Conservation (phyloP, 2,329 filamentous ascomycete genomes). For the Colletotrichum sp. region DNA sequence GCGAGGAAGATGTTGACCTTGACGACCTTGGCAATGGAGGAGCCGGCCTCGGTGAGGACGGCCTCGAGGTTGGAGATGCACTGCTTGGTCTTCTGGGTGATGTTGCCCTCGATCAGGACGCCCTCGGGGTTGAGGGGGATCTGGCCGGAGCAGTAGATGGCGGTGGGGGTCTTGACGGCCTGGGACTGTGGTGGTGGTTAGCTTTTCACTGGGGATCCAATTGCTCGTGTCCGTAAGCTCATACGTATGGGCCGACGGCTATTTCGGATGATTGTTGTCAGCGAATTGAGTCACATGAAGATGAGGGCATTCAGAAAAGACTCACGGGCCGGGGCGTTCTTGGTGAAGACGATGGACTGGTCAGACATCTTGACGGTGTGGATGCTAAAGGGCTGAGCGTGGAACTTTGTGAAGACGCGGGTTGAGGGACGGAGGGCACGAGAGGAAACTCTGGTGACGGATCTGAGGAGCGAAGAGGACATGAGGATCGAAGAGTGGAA, state of each 20-base stretch:
- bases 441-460: constrained; percentile 17
- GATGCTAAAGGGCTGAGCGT: not conserved
- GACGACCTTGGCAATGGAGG: constrained; percentile 78
- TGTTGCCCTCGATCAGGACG: constrained; percentile 60
- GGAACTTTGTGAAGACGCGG: not conserved
- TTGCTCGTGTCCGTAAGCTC: constrained; percentile 25
- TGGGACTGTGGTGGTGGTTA: constrained; percentile 54
- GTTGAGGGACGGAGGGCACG: not conserved
- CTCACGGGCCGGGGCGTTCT: constrained; percentile 64
- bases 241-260: constrained; percentile 70
- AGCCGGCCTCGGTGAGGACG: constrained; percentile 82
- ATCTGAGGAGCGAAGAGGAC: constrained; percentile 17
- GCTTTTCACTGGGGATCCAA: not conserved
- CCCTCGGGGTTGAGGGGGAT: constrained; percentile 70
- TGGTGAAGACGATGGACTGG: constrained; percentile 56
- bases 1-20: constrained; percentile 92
- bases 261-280: not conserved
- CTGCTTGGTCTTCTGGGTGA: constrained; percentile 65
- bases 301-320: constrained; percentile 17
- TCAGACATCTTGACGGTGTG: constrained; percentile 23
- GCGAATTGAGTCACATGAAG: not conserved
- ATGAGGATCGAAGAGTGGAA: not conserved
- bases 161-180: constrained; percentile 67
- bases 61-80: constrained; percentile 81
- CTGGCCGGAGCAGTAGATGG: constrained; percentile 72